A percentile compares a stretch with the other conserved stretches of the same genome.
Conservation (phyloP, 2,329 filamentous ascomycete species). For the Ceratocystis diversiconidia region DNA sequence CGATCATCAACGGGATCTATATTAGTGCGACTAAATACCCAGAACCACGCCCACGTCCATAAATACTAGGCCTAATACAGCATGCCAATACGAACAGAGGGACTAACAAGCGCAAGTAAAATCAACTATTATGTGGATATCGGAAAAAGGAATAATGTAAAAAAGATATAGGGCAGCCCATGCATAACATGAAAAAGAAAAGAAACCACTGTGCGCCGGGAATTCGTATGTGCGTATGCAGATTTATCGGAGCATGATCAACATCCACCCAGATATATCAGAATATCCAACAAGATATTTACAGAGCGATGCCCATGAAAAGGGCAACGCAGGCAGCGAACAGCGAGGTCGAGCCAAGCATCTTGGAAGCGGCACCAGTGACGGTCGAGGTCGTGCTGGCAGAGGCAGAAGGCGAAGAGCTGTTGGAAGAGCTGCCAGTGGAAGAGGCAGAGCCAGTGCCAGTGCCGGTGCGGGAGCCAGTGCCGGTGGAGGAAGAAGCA, state of each 20-base stretch:
- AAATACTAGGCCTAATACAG: not conserved
- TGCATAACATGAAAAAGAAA: constrained; percentile 11
- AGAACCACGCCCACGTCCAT: not conserved
- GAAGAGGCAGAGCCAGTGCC: constrained; percentile 3
- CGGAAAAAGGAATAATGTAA: constrained; percentile 7
- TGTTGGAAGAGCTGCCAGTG: not conserved
- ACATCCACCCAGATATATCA: not conserved
- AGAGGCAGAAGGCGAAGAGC: not conserved
- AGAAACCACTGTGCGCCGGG: not conserved
- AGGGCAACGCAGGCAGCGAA: constrained; percentile 15
- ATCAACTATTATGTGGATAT: constrained; percentile 17
- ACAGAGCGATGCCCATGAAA: constrained; percentile 16
- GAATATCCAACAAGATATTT: constrained; percentile 2
- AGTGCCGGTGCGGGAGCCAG: constrained; percentile 7
- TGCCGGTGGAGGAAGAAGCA: constrained; percentile 6
- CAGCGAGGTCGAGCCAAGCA: constrained; percentile 6
- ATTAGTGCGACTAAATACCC: not conserved
- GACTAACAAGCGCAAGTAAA: constrained; percentile 5
- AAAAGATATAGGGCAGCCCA: constrained; percentile 8
- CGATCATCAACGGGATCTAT: not conserved
- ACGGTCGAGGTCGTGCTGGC: not conserved
- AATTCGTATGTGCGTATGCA: constrained; percentile 1
- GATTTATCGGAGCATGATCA: constrained; percentile 9
- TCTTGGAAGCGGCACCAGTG: constrained; percentile 10
- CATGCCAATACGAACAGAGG: not conserved